Conservation (phyloP, 768 basidiomycete species). For the Pisolithus marmoratus region DNA sequence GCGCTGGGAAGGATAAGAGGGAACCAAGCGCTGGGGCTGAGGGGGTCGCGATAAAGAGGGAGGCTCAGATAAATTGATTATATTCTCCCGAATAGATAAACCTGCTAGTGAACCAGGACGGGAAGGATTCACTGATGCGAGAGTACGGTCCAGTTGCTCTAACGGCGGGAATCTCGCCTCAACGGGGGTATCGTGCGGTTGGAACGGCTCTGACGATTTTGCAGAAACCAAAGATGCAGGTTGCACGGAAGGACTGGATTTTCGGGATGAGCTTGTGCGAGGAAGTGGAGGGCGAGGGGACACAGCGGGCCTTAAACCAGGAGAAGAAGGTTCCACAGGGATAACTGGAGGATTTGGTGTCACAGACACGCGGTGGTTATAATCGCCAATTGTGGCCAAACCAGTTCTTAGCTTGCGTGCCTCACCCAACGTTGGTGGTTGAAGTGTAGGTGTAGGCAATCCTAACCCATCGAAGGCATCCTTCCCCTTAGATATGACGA, state of each 20-base stretch:
- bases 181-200: conserved; percentile 39
- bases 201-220: conserved; percentile 27
- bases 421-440: conserved; percentile 68
- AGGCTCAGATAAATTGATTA: conserved; percentile 19
- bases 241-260: conserved; percentile 11
- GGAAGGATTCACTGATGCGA: conserved; percentile 25
- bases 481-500: conserved; percentile 37
- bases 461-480: conserved; percentile 82
- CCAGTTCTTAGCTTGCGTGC: conserved; percentile 70
- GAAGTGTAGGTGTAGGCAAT: conserved; percentile 37
- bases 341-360: conserved; percentile 11
- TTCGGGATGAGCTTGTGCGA: conserved; percentile 15
- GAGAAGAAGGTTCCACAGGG: conserved; percentile 11
- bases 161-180: conserved; percentile 85
- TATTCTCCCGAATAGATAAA: conserved; percentile 3
- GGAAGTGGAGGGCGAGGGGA: conserved; percentile 26
- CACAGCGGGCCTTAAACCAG: conserved; percentile 17
- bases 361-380: conserved; percentile 15
- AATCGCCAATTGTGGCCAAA: conserved; percentile 46
- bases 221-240: conserved; percentile 31
- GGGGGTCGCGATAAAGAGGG: conserved; percentile 17
- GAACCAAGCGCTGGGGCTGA: conserved; percentile 13
- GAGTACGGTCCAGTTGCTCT: conserved; percentile 70
- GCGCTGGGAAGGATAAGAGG: conserved; percentile 21
- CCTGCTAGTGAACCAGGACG: conserved; percentile 15